Evolutionary conservation across 257 asterid species (phyloP).

Genomic region (Nicotiana attenuata): DNA sequence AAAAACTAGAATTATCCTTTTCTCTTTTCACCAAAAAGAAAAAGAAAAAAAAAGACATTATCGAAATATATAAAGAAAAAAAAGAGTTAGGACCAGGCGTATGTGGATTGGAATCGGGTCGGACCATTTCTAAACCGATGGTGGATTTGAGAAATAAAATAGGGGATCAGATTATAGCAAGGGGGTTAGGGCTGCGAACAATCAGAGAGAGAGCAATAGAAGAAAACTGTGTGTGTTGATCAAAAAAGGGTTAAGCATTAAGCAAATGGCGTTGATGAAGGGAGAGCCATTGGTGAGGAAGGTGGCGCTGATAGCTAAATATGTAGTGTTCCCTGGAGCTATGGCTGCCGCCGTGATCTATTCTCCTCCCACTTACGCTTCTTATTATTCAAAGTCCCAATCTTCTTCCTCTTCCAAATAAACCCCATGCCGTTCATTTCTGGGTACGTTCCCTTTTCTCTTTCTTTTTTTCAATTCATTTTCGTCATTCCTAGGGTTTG

Average conservation of each 20-base stretch:
- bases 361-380: conserved; percentile 26
- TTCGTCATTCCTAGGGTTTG: neutral
- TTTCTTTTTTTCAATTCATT: neutral
- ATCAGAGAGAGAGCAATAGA: neutral
- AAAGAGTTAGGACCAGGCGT: too few relatives aligned
- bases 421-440: neutral
- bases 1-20: too few relatives aligned
- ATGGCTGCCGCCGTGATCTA: conserved; percentile 28
- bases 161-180: neutral
- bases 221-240: neutral
- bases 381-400: neutral
- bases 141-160: neutral
- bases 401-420: neutral
- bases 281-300: conserved; percentile 30
- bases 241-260: neutral
- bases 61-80: too few relatives aligned
- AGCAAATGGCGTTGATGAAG: conserved; percentile 13
- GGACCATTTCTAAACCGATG: neutral
- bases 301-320: conserved; percentile 25
- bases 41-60: too few relatives aligned
- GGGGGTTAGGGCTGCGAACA: neutral
- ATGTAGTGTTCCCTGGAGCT: conserved; percentile 25
- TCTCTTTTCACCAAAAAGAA: too few relatives aligned
- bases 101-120: neutral
- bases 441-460: neutral